Conservation (phyloP, 257 asterid species). For the Echium plantagineum region DNA sequence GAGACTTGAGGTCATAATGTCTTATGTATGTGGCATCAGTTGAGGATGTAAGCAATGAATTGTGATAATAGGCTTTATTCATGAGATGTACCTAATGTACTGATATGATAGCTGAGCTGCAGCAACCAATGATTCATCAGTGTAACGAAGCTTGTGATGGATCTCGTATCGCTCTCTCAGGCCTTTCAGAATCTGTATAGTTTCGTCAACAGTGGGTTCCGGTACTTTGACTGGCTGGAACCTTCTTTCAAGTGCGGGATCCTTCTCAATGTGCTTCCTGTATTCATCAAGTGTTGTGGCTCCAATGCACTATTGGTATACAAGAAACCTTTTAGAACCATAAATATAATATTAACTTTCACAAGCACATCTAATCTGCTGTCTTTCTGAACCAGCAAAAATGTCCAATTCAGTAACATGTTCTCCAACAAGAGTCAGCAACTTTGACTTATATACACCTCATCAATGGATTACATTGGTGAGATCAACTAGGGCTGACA, state of each 20-base stretch:
- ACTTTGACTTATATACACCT: no score
- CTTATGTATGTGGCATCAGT: no score
- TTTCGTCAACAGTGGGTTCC: slow-evolving; percentile 90
- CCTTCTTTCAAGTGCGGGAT: slow-evolving; percentile 89
- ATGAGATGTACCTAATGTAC: slow-evolving; percentile 60
- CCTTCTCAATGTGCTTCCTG: slow-evolving; percentile 88
- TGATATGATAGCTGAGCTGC: slow-evolving; percentile 87
- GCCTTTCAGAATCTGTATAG: slow-evolving; percentile 84
- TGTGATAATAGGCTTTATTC: neutral
- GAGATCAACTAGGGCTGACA: neutral
- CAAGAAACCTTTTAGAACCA: neutral
- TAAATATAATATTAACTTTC: no score
- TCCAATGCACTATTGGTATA: slow-evolving; percentile 62
- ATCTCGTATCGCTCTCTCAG: slow-evolving; percentile 86
- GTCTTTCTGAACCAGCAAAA: no score
- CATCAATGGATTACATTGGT: no score
- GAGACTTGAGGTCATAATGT: no score
- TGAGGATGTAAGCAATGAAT: no score
- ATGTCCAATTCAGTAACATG: no score
- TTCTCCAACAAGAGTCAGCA: no score
- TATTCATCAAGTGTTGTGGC: slow-evolving; percentile 87
- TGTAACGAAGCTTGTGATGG: slow-evolving; percentile 94
- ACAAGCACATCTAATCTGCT: neutral
- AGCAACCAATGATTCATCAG: slow-evolving; percentile 78
- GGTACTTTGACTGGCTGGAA: slow-evolving; percentile 98